Base-by-base conservation (phyloP, 345 rosid genomes). In the Boechera stricta region DNA sequence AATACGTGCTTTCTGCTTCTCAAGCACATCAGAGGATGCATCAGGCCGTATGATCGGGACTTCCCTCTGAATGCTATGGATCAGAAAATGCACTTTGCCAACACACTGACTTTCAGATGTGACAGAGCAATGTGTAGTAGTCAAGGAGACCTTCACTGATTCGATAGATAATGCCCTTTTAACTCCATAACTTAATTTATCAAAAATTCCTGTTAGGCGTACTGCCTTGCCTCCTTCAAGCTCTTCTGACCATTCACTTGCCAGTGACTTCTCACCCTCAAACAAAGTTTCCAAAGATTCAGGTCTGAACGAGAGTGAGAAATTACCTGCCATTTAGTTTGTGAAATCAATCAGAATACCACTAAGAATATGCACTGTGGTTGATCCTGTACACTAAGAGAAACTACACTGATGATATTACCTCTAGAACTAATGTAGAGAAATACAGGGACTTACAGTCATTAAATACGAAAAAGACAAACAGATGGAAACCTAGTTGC, bases 201-300 rank as follows among this genome's bases (percentile, higher is more conserved):
- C 90, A 78, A 91, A 88, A 72, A 91, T 83, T 76, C 98, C 98
- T 74, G 92, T 85, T 32, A 94, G 87, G 73, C 77, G 86, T 79
- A 89, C 91, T 36, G 96, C 97, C 85, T 91, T 94, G 77, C 92
- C 97, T 48, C 96, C 97, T 86, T 82, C 84, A 64, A 94, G 87
- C 72, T 91, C 94, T 62, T 88, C 93, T 51, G 98, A 91, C 97
- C 97, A 94, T 74, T 83, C 93, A 57, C 84, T 88, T 68, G 86
- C 86, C 67, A 86, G 80, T 35, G 85, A 65, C 71, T 81, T 79
- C 77, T 62, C 79, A 61, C 81, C 75, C 72, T 76, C 79, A 58
- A 71, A 71, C 64, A 79, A 64, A 70, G 65, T 81, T 67, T 82
- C 84, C 78, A 87, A 67, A 51, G 88, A 75, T 79, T 87, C 84